Evolutionary conservation across 2,329 filamentous ascomycete genomes (phyloP), one percentile per base, ranked within the genome.

Genomic region (Diaporthe helianthi): DNA sequence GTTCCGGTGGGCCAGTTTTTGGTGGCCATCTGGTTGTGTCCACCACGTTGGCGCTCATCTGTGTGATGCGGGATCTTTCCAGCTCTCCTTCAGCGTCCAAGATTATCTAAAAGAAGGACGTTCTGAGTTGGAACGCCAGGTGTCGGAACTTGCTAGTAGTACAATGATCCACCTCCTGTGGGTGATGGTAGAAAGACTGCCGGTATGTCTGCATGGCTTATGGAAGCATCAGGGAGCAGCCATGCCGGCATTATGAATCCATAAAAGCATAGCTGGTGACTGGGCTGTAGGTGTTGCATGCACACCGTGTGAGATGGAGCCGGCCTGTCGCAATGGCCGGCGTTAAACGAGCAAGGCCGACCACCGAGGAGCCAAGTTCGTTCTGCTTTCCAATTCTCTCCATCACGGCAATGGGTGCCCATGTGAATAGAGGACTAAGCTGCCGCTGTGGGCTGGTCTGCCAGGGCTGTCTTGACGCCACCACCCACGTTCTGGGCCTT

Each of bases 41-140:
- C 41, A 63, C 47, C 8, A 7, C 6, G n/a, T 33, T 3, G 26
- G 47, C 47, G 13, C 13, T 63, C 44, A 36, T 63, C 58, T 26
- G 41, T 49, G 9, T 63, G 29, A 49, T 36, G 29, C 44, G 44
- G 55, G 6, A 46, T 36, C 44, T 49, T 36, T 49, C 58, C 58
- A 63, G 44, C 41, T 36, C 58, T 49, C 31, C 17, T 24, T 31
- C 41, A 67, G 65, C 52, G 22, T 38, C 52, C 51, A 51, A 67
- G 17, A n/a, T 67, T 41, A 67, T 67, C 52, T 58, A 41, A 49
- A 51, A 67, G 52, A 54, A 58, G 52, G 41, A 67, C 44, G 29
- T 36, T 24, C 26, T 51, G 52, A 41, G 22, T 26, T n/a, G 53
- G 36, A 51, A 22, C 13, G 29, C 12, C 52, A 38, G 41, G 26